Percentiles rank a stretch among this genome's conserved stretches.
Evolutionary conservation across 75 land plant species (phyloP).

Genomic region (Azolla pinnata): DNA sequence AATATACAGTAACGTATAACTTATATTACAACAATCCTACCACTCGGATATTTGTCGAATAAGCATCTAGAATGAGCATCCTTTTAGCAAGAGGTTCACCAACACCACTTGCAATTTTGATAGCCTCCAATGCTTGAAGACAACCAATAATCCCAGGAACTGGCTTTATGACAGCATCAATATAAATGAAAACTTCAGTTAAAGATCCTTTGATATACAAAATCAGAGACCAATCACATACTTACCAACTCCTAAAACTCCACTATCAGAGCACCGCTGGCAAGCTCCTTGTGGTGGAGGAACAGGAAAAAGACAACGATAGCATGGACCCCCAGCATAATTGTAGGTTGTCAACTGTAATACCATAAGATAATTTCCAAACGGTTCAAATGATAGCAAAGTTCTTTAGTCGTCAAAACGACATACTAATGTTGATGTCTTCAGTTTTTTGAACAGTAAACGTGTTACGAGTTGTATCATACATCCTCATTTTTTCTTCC

Average conservation of each 20-base stretch:
- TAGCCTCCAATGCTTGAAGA: slow-evolving; percentile 91
- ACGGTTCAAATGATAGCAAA: background rate
- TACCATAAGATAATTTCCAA: too few species aligned
- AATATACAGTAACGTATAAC: too few species aligned
- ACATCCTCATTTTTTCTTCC: too few species aligned
- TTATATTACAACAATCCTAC: slow-evolving; percentile 37
- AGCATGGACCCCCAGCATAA: slow-evolving; percentile 84
- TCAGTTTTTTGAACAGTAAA: too few species aligned
- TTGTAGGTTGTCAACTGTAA: slow-evolving; percentile 84
- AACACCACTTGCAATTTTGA: slow-evolving; percentile 80
- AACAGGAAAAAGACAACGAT: slow-evolving; percentile 84
- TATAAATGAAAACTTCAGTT: background rate
- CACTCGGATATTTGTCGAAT: slow-evolving; percentile 53
- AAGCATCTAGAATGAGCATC: slow-evolving; percentile 86
- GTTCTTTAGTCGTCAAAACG: too few species aligned
- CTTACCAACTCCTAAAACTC: slow-evolving; percentile 94
- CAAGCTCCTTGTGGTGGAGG: slow-evolving; percentile 92
- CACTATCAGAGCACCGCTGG: slow-evolving; percentile 95
- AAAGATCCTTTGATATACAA: background rate
- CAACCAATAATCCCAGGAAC: slow-evolving; percentile 96
- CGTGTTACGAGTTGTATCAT: too few species aligned
- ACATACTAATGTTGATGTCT: too few species aligned
- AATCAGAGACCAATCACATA: background rate
- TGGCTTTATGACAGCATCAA: slow-evolving; percentile 15
- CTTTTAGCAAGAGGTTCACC: slow-evolving; percentile 83